phyloP scores from a whole-genome alignment of 257 asterid genomes.

The Misopates orontium region DNA sequence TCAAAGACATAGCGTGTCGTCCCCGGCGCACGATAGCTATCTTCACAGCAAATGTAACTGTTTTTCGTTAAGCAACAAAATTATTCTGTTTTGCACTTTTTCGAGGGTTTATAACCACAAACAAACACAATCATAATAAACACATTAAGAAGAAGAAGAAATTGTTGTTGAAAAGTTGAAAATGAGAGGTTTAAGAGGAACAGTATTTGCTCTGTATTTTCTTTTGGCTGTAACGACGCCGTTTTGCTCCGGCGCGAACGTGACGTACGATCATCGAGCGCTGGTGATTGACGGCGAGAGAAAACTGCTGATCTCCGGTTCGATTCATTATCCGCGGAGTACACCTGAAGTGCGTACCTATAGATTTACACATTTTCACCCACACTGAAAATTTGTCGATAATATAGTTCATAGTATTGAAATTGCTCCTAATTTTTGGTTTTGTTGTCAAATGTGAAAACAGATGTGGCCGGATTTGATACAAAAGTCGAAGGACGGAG shows the following conservation, averaged over 20 bases:
- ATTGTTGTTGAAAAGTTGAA: too few relatives aligned
- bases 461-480: slow-evolving; percentile 97
- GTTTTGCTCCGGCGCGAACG: slow-evolving; percentile 49
- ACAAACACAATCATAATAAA: not conserved
- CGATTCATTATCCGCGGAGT: slow-evolving; percentile 82
- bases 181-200: slow-evolving; percentile 27
- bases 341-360: slow-evolving; percentile 60
- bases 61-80: slow-evolving; percentile 18
- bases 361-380: not conserved
- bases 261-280: slow-evolving; percentile 80
- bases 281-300: slow-evolving; percentile 63
- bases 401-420: too few relatives aligned
- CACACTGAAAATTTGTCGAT: not conserved
- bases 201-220: slow-evolving; percentile 20
- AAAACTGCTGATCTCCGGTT: slow-evolving; percentile 60
- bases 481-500: slow-evolving; percentile 83
- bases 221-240: slow-evolving; percentile 40
- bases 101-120: not conserved
- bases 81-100: not conserved
- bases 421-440: too few relatives aligned
- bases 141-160: not conserved
- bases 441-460: too few relatives aligned
- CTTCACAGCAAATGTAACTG: slow-evolving; percentile 13
- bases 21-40: slow-evolving; percentile 34
- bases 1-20: slow-evolving; percentile 34